A percentile compares a stretch with the other conserved stretches of the same genome.
Evolutionary conservation across 1,139 yeast genomes (phyloP).

Genomic region (Pichia sp.): DNA sequence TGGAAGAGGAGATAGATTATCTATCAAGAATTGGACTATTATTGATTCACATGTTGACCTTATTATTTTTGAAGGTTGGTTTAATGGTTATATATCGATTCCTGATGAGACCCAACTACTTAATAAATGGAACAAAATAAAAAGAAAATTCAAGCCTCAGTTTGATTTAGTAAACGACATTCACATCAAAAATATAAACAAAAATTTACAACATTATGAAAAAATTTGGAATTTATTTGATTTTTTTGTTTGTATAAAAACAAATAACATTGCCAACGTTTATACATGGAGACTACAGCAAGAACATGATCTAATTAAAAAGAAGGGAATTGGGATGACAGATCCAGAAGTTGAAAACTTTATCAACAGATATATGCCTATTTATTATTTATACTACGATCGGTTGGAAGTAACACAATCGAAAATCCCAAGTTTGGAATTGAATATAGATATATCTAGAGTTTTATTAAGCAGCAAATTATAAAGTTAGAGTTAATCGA

Average conservation of each 20-base stretch:
- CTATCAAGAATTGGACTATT: constrained; percentile 34
- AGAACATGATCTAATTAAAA: constrained; percentile 58
- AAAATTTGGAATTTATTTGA: constrained; percentile 56
- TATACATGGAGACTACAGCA: constrained; percentile 81
- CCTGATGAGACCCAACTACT: constrained; percentile 26
- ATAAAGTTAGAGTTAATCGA: constrained; percentile 1
- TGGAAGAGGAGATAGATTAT: constrained; percentile 76
- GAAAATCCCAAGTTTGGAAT: constrained; percentile 23
- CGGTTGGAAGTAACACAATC: constrained; percentile 32
- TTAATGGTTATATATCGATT: constrained; percentile 64
- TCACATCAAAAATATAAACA: constrained; percentile 42
- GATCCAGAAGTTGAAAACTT: constrained; percentile 61
- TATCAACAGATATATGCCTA: constrained; percentile 82
- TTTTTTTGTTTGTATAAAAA: constrained; percentile 53
- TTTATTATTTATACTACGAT: constrained; percentile 63
- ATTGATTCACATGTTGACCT: constrained; percentile 44
- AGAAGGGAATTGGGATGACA: constrained; percentile 70
- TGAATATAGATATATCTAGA: constrained; percentile 31
- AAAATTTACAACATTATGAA: constrained; percentile 42
- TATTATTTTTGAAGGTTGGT: constrained; percentile 90
- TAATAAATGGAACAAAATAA: constrained; percentile 20
- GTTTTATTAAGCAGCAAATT: constrained; percentile 16
- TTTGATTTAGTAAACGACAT: constrained; percentile 22
- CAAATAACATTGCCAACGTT: constrained; percentile 56
- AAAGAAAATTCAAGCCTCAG: constrained; percentile 16